These are phyloP conservation scores for Alternaria arbusti DNA, from an alignment of 2,329 filamentous ascomycete genomes.

Conservation along the genomic window DNA sequence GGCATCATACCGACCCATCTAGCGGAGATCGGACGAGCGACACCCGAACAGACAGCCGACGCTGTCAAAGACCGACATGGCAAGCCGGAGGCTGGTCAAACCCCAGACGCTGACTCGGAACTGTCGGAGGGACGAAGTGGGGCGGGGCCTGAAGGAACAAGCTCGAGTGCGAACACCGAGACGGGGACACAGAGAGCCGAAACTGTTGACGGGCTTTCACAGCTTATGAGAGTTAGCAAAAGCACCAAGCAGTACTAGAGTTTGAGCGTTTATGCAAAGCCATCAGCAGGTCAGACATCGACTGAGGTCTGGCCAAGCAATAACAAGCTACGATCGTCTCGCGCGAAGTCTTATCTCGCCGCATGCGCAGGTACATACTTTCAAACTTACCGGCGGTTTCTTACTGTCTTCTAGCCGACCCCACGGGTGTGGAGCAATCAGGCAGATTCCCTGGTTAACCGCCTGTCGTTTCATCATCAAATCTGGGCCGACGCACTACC, in stretches of 20 bases:
- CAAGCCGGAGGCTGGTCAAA: not conserved
- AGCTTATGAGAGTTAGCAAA: constrained; percentile 3
- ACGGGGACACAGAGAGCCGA: not conserved
- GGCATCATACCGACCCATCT: constrained; percentile 1
- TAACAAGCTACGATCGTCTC: not conserved
- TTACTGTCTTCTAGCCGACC: not conserved
- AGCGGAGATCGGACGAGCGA: not conserved
- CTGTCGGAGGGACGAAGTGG: not conserved
- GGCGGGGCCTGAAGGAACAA: not conserved
- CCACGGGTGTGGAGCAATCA: not conserved
- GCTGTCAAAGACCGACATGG: constrained; percentile 1
- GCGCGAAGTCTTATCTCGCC: not conserved
- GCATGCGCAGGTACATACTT: not conserved
- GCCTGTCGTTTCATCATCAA: not conserved
- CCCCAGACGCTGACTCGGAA: constrained; percentile 7
- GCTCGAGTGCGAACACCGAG: not conserved
- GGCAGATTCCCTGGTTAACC: not conserved
- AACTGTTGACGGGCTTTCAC: not conserved
- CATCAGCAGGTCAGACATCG: not conserved
- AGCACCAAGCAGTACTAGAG: not conserved
- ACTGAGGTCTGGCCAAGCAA: not conserved
- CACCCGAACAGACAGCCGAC: not conserved
- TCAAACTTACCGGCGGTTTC: not conserved
- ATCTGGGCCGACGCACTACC: not conserved
- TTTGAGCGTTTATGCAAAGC: not conserved